A percentile compares a stretch with the other conserved stretches of the same genome.
These are phyloP conservation scores for Davidsoniella neocaledoniae DNA, from an alignment of 2,329 filamentous ascomycete genomes.

Conservation along the genomic window DNA sequence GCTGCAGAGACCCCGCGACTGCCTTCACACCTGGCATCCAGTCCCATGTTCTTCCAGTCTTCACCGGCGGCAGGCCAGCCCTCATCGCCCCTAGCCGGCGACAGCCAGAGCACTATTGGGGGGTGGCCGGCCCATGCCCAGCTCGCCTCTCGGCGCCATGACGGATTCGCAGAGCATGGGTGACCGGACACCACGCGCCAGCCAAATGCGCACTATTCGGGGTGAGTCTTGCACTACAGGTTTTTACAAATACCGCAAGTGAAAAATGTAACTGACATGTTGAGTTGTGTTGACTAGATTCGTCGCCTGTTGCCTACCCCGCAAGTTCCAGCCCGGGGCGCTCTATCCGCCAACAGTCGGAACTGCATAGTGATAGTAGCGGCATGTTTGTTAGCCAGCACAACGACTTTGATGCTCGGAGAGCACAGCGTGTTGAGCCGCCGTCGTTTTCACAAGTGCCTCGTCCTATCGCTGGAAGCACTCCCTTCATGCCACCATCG, in stretches of 20 bases:
- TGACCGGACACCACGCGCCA: conserved; percentile 52
- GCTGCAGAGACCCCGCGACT: conserved; percentile 9
- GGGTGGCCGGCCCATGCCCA: conserved; percentile 22
- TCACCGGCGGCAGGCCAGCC: conserved; percentile 22
- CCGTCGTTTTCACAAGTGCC: conserved; percentile 21
- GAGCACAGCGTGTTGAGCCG: conserved; percentile 2
- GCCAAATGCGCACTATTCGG: conserved; percentile 16
- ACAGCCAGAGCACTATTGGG: conserved; percentile 18
- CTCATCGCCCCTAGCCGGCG: conserved; percentile 13
- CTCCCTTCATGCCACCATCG: conserved; percentile 9
- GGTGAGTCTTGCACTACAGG: not conserved
- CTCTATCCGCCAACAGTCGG: conserved; percentile 43
- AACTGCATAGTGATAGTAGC: conserved; percentile 69
- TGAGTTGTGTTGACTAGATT: conserved; percentile 40
- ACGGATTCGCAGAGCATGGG: conserved; percentile 36
- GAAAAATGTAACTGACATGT: not conserved
- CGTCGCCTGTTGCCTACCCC: conserved; percentile 81
- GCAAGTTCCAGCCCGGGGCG: conserved; percentile 76
- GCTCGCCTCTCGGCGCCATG: conserved; percentile 38
- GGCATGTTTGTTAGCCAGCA: conserved; percentile 57
- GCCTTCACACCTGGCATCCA: conserved; percentile 43
- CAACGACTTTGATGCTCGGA: conserved; percentile 26
- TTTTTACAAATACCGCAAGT: not conserved
- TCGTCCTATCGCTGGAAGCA: conserved; percentile 16
- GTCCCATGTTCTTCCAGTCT: conserved; percentile 61